These are phyloP conservation scores for Trichophyton verrucosum DNA, from an alignment of 2,329 filamentous ascomycete species.

Conservation along the genomic window DNA sequence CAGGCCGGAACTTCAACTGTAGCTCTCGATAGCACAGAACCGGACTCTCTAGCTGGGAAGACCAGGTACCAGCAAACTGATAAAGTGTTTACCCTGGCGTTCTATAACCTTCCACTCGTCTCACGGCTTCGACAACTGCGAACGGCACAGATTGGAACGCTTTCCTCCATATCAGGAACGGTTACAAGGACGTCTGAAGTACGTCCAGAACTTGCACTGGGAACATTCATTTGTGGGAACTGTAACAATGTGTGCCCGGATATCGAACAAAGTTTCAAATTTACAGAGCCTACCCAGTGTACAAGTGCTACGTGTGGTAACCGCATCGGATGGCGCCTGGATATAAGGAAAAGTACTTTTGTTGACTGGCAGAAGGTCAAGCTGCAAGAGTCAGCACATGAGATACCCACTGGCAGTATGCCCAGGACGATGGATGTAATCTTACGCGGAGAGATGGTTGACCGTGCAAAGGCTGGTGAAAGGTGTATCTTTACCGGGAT, in stretches of 20 bases:
- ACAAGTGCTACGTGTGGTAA: conserved; percentile 81
- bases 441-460: conserved; percentile 89
- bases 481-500: conserved; percentile 97
- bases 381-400: conserved; percentile 94
- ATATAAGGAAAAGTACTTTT: conserved; percentile 93
- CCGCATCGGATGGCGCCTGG: conserved; percentile 84
- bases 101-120: conserved; percentile 83
- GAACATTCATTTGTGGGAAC: conserved; percentile 80
- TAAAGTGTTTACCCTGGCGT: conserved; percentile 84
- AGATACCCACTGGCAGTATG: conserved; percentile 98
- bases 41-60: conserved; percentile 49
- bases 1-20: conserved; percentile 53
- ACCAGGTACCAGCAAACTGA: conserved; percentile 91
- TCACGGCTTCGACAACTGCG: conserved; percentile 75
- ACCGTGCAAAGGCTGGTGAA: conserved; percentile 91
- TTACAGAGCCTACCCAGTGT: conserved; percentile 92
- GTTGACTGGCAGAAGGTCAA: conserved; percentile 99
- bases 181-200: conserved; percentile 96
- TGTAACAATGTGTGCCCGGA: conserved; percentile 78
- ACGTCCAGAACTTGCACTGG: conserved; percentile 79
- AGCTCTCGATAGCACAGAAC: conserved; percentile 45
- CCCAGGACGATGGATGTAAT: conserved; percentile 96
- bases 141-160: conserved; percentile 78
- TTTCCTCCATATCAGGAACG: conserved; percentile 91
- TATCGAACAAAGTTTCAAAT: conserved; percentile 93